Evolutionary conservation across 805 yeast species (phyloP).

Genomic region (Kodamaea neixiangensis): DNA sequence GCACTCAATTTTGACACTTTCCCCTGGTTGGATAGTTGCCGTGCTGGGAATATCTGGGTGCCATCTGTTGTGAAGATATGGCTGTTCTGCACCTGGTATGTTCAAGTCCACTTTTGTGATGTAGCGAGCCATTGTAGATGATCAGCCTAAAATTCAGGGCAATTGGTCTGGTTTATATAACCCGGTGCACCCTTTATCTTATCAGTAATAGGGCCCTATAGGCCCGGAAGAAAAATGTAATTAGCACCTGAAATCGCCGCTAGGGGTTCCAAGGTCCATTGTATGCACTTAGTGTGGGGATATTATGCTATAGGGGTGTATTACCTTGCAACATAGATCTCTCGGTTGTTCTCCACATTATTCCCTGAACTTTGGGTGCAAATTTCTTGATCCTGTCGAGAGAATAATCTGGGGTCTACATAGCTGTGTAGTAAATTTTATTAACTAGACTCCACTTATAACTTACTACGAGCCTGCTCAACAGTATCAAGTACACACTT

Average conservation of each 20-base stretch:
- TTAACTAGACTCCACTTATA: not conserved
- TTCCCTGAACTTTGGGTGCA: not conserved
- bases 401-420: not conserved
- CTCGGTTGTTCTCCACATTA: too few species aligned
- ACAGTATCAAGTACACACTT: conserved; percentile 27
- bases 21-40: conserved; percentile 42
- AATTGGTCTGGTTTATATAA: not conserved
- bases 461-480: conserved; percentile 17
- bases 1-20: conserved; percentile 49
- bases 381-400: not conserved
- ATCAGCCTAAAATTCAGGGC: not conserved
- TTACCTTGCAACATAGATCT: too few species aligned
- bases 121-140: conserved; percentile 5
- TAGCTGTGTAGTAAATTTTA: not conserved
- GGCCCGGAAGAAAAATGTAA: not conserved
- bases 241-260: not conserved
- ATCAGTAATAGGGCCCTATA: not conserved
- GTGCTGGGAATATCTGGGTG: conserved; percentile 52
- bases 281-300: not conserved
- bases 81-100: conserved; percentile 48
- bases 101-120: conserved; percentile 40
- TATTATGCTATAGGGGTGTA: not conserved
- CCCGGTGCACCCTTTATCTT: not conserved
- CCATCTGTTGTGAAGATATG: conserved; percentile 54
- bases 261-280: not conserved